Percentiles rank a stretch among this genome's conserved stretches.
Evolutionary conservation across 805 yeast genomes (phyloP).

Genomic region (Starmerella floricola): DNA sequence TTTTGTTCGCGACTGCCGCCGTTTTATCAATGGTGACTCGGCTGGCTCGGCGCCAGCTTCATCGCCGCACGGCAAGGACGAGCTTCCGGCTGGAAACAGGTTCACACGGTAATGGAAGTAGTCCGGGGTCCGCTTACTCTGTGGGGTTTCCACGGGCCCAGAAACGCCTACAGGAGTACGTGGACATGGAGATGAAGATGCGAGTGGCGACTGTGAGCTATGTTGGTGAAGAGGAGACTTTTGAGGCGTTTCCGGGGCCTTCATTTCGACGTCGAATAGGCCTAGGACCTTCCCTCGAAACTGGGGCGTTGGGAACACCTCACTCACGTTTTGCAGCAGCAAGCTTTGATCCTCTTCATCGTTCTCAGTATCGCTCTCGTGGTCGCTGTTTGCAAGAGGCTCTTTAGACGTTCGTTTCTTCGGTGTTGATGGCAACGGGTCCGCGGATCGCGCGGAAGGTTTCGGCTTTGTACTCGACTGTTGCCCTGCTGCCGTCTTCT

Average conservation of each 20-base stretch:
- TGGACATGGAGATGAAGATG: slow-evolving; percentile 1
- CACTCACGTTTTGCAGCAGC: slow-evolving; percentile 6
- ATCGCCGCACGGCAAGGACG: background rate
- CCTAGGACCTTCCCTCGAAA: slow-evolving; percentile 17
- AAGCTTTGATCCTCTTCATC: slow-evolving; percentile 2
- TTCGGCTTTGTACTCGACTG: background rate
- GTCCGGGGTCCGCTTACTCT: slow-evolving; percentile 19
- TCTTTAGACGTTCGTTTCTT: background rate
- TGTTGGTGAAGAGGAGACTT: background rate
- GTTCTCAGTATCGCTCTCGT: slow-evolving; percentile 1
- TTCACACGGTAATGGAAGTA: slow-evolving; percentile 13
- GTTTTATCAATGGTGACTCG: slow-evolving; percentile 17
- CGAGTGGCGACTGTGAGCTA: background rate
- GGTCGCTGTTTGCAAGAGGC: background rate
- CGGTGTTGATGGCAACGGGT: slow-evolving; percentile 1
- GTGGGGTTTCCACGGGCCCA: slow-evolving; percentile 13
- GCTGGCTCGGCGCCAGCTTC: background rate
- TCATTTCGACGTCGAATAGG: slow-evolving; percentile 18
- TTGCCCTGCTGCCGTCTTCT: background rate
- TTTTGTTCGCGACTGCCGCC: slow-evolving; percentile 5
- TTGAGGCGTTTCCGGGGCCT: slow-evolving; percentile 12
- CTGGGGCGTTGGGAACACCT: slow-evolving; percentile 21
- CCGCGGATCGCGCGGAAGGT: slow-evolving; percentile 1
- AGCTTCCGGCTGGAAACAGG: slow-evolving; percentile 5
- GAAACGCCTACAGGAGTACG: background rate